These are phyloP conservation scores for Talaromyces sp. DNA, from an alignment of 2,329 filamentous ascomycete genomes.

Conservation along the genomic window DNA sequence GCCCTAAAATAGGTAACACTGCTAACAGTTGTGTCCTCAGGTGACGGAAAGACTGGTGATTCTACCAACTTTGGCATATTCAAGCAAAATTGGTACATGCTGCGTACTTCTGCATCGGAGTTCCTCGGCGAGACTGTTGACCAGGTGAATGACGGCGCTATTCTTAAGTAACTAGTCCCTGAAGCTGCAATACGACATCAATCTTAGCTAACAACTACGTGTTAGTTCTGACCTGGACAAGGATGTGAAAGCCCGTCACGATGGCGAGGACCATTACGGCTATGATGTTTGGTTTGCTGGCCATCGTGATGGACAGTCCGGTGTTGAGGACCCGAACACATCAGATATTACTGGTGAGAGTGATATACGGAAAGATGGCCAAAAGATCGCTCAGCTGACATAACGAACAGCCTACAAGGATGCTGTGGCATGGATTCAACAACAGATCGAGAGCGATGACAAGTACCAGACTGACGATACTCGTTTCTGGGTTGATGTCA, in stretches of 20 bases:
- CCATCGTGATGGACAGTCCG: conserved; percentile 19
- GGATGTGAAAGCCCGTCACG: conserved; percentile 19
- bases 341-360: conserved; percentile 16
- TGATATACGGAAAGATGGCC: conserved; percentile 17
- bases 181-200: neutral
- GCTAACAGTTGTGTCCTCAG: neutral
- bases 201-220: neutral
- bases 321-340: conserved; percentile 19
- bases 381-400: conserved; percentile 19
- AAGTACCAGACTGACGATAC: conserved; percentile 22
- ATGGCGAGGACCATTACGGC: conserved; percentile 20
- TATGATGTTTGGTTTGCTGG: conserved; percentile 21
- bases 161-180: conserved; percentile 14
- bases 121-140: conserved; percentile 17
- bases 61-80: conserved; percentile 13
- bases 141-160: conserved; percentile 18
- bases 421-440: conserved; percentile 24
- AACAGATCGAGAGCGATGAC: conserved; percentile 15
- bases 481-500: conserved; percentile 23
- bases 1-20: neutral
- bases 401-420: conserved; percentile 16
- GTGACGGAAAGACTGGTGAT: conserved; percentile 17
- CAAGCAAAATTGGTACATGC: conserved; percentile 6
- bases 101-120: neutral
- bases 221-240: conserved; percentile 11